phyloP scores from a whole-genome alignment of 306 rosid genomes.

The Prunus persica region Prunus_persica_NCBIv2 NC_034009.1:42969501-42970000 shows the following conservation, averaged over 20 bases:
- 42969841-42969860: not conserved
- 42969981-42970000: not conserved
- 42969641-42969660: constrained; percentile 44
- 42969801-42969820: not conserved
- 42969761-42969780: constrained; percentile 8
- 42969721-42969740: constrained; percentile 56
- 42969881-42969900: not conserved
- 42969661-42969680: constrained; percentile 37
- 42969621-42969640: constrained; percentile 59
- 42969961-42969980: not conserved
- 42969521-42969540: not conserved
- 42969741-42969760: constrained; percentile 12
- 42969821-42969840: not conserved
- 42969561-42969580: constrained; percentile 41
- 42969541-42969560: not conserved
- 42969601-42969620: constrained; percentile 53
- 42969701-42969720: constrained; percentile 41
- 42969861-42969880: not conserved
- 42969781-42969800: not conserved
- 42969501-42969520: not conserved
- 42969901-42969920: not conserved
- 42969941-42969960: not conserved
- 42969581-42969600: constrained; percentile 64
- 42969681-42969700: constrained; percentile 64
- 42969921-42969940: not conserved